Base-by-base conservation (phyloP, 129 eudicot genomes). In the Flaveria robusta region DNA sequence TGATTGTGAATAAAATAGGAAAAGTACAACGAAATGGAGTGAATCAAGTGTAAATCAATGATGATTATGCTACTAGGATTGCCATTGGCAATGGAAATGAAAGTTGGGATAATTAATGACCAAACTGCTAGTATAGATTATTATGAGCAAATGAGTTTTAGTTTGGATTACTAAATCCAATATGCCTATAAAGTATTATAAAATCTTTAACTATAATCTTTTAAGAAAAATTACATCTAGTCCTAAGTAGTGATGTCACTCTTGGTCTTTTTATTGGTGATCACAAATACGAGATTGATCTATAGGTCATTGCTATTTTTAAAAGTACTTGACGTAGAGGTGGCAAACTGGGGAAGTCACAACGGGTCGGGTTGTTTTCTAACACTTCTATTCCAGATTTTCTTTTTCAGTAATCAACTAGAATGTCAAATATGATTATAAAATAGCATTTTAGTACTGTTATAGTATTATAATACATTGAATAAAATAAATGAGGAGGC, bases 221-320 rank as follows among this genome's bases (percentile, higher is more conserved):
- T 14, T 47, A 47, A 51, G 9, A n/a, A 51, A n/a, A 26, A 26
- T 60, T 24, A 26, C 67, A 2, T 60, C 41, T 26, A 26, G 11
- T 24, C 27, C 42, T 12, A 60, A 24, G 64, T 23, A 56, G 64
- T 56, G 64, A 56, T 56, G 31, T 18, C 15, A 56, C 13, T 56
- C 64, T 56, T 56, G 64, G 60, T 54, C 60, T 18, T 54, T 4
- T 54, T 54, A 54, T 54, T 54, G 11, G 60, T n/a, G 60, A 23
- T 49, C 5, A 60, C 67, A 60, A 60, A 23, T 20, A 51, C 24
- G 23, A 43, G 14, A 51, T 51, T 50, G 20, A 50, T 51, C 10
- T n/a, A 18, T 16, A 16, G 58, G 10, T 51, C 59, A 6, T 43
- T 43, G 11, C 49, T 43, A 43, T 13, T 8, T 8, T 43, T 43